phyloP scores from a whole-genome alignment of 2,329 filamentous ascomycete genomes.

The Monosporascus sp. region DNA sequence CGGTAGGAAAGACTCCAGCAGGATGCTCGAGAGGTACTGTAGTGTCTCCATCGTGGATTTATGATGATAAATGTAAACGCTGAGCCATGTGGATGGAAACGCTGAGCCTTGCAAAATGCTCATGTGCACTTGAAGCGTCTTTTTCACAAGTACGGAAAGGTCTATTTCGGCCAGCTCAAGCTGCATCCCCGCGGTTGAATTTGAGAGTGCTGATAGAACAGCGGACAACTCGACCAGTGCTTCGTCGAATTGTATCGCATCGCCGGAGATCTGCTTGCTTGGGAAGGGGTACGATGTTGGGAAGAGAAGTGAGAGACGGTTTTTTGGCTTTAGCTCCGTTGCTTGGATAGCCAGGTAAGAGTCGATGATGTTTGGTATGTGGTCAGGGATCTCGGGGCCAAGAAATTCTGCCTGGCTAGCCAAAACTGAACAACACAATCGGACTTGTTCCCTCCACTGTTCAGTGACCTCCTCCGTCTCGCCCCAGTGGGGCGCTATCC shows the following conservation, averaged over 20 bases:
- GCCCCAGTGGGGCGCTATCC: conserved; percentile 94
- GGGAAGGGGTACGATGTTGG: conserved; percentile 88
- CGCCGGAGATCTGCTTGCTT: conserved; percentile 58
- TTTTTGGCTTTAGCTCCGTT: conserved; percentile 46
- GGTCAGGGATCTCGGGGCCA: conserved; percentile 76
- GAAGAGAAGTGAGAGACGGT: conserved; percentile 79
- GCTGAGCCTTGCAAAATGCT: conserved; percentile 86
- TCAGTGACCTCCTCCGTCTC: conserved; percentile 65
- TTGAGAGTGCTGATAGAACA: conserved; percentile 76
- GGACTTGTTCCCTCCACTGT: conserved; percentile 88
- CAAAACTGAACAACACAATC: conserved; percentile 87
- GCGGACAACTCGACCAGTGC: conserved; percentile 83
- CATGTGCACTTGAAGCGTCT: conserved; percentile 77
- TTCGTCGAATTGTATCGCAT: conserved; percentile 66
- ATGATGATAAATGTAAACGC: conserved; percentile 87
- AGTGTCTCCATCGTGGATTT: conserved; percentile 82
- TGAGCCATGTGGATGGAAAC: conserved; percentile 86
- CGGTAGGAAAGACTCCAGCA: conserved; percentile 80
- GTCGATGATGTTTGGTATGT: conserved; percentile 84
- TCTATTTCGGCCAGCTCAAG: conserved; percentile 71
- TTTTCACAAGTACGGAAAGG: conserved; percentile 67
- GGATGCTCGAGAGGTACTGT: conserved; percentile 71
- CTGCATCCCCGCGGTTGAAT: conserved; percentile 66
- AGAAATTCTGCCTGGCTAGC: conserved; percentile 78
- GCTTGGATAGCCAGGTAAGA: conserved; percentile 76